Evolutionary conservation across 257 asterid genomes (phyloP), one percentile per base, ranked within the genome.

Genomic region (Petrea volubilis): DNA sequence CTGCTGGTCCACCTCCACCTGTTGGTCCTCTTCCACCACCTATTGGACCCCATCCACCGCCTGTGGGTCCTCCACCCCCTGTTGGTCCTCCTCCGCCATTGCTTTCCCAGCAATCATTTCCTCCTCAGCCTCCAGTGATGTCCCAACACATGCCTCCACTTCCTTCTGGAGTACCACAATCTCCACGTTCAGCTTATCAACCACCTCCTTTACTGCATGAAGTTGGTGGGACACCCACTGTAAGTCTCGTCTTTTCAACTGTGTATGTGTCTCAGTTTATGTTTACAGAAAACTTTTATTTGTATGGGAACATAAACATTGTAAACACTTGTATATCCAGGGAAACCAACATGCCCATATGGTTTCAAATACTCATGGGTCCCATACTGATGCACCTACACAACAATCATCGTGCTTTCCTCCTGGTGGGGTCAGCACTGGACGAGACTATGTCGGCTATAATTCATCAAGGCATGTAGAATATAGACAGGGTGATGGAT

Each of bases 351-450:
- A 64, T 25, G 41, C 81, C 60, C 77, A 73, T 76, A 63, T 78
- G 72, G 79, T 73, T 68, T 74, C 83, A 64, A 74, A 51, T 76
- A 63, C 77, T 68, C 86, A 62, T 75, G 88, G 86, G 33, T 79
- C 81, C 71, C 82, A 74, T 64, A 57, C 58, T 38, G 90, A 83
- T 72, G 67, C 84, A 62, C 69, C 90, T 67, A 60, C 81, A 46
- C 87, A 82, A 80, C 95, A 80, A 77, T 64, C 84, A 57, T 83
- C 96, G 43, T 71, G 79, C 77, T 83, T 88, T 80, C 82, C 84
- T 71, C 85, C 87, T 52, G 65, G 82, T 66, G 94, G 84, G 55
- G 80, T 74, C 55, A 71, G 81, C 77, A 76, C 51, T 78, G 77
- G 80, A 57, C 86, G 73, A 68, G 95, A 90, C 65, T 78, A 82